Evolutionary conservation across 2,329 filamentous ascomycete genomes (phyloP).

Genomic region (Ophiocordyceps australis): DNA sequence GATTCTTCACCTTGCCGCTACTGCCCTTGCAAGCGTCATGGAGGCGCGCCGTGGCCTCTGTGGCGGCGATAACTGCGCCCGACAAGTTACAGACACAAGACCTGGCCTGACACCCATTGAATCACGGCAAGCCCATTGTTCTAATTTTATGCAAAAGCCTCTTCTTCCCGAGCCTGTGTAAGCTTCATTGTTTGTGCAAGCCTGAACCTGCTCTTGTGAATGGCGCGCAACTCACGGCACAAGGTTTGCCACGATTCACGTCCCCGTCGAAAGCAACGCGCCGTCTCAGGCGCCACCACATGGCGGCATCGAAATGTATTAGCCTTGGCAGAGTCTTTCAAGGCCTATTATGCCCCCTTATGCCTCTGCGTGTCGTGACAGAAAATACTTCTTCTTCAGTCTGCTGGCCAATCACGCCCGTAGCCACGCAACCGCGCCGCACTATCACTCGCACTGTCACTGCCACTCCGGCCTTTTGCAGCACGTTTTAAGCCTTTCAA

Average conservation of each 20-base stretch:
- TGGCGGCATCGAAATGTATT: too few species aligned
- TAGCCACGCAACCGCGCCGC: slow-evolving; percentile 15
- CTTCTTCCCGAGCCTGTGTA: slow-evolving; percentile 21
- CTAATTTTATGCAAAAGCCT: slow-evolving; percentile 19
- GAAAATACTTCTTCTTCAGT: too few species aligned
- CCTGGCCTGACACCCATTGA: slow-evolving; percentile 14
- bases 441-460: slow-evolving; percentile 22
- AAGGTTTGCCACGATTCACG: slow-evolving; percentile 20
- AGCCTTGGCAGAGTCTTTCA: too few species aligned
- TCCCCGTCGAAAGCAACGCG: slow-evolving; percentile 15
- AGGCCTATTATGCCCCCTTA: slow-evolving; percentile 22
- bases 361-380: slow-evolving; percentile 20
- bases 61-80: slow-evolving; percentile 25
- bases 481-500: too few species aligned
- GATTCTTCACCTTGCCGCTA: slow-evolving; percentile 18
- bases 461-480: slow-evolving; percentile 20
- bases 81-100: slow-evolving; percentile 23
- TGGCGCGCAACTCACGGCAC: too few species aligned
- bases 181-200: slow-evolving; percentile 4
- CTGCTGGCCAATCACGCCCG: slow-evolving; percentile 24
- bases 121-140: slow-evolving; percentile 19
- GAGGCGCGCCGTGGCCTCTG: slow-evolving; percentile 15
- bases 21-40: slow-evolving; percentile 16
- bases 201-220: too few species aligned
- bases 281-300: too few species aligned